Evolutionary conservation across 2,329 filamentous ascomycete genomes (phyloP).

Genomic region (Trichoderma citrinoviride): DNA sequence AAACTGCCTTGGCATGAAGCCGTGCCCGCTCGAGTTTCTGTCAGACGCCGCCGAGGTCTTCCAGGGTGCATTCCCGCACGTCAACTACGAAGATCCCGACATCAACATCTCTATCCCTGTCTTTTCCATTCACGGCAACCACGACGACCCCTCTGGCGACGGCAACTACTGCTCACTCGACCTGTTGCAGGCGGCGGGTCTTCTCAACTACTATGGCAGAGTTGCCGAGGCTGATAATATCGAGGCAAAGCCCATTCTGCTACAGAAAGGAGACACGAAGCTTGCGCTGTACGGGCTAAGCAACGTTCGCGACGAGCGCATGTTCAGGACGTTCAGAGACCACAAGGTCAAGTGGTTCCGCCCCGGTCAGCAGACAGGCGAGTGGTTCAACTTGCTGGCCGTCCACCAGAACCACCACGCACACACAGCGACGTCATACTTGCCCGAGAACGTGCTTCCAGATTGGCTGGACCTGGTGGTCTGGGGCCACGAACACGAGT

Average conservation of each 20-base stretch:
- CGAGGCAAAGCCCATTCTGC: conserved; percentile 80
- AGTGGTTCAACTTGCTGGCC: conserved; percentile 95
- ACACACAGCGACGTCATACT: conserved; percentile 86
- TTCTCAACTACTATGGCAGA: conserved; percentile 94
- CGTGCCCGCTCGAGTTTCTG: conserved; percentile 90
- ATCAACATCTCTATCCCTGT: conserved; percentile 97
- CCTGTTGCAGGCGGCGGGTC: conserved; percentile 81
- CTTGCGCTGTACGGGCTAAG: conserved; percentile 90
- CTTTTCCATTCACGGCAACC: conserved; percentile 97
- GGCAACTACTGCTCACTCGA: conserved; percentile 90
- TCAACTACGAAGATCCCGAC: conserved; percentile 96
- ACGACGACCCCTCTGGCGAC: conserved; percentile 96
- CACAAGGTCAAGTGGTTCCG: conserved; percentile 92
- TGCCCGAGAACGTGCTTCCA: conserved; percentile 90
- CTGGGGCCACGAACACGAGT: conserved; percentile 98
- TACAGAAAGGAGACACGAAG: conserved; percentile 93
- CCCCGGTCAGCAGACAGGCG: conserved; percentile 71
- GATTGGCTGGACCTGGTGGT: conserved; percentile 88
- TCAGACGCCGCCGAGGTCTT: conserved; percentile 92
- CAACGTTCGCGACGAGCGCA: conserved; percentile 91
- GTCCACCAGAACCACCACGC: conserved; percentile 97
- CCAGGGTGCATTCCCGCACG: conserved; percentile 82
- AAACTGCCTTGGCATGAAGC: conserved; percentile 93
- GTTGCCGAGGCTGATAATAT: conserved; percentile 93
- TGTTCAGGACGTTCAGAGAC: conserved; percentile 91